A percentile compares a stretch with the other conserved stretches of the same genome.
Conservation (phyloP, 768 basidiomycete genomes). For the Flagelloscypha sp. region DNA sequence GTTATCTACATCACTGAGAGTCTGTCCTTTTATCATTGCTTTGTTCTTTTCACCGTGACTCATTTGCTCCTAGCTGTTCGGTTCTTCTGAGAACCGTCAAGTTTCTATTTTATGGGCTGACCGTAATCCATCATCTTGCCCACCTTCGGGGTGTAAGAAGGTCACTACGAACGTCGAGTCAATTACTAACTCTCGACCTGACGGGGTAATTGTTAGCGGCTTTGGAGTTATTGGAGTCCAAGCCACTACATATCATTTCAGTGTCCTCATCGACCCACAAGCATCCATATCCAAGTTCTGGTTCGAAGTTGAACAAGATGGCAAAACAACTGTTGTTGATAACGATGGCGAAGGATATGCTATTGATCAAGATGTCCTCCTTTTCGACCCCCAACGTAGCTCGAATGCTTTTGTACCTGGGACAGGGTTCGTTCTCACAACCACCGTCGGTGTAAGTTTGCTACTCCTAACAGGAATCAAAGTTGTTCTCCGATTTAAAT, state of each 20-base stretch:
- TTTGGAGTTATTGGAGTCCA: conserved; percentile 19
- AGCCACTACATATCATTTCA: conserved; percentile 35
- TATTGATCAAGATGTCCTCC: conserved; percentile 32
- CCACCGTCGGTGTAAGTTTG: too few species aligned
- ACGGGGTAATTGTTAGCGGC: too few species aligned
- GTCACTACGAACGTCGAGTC: conserved; percentile 1
- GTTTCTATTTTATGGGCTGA: conserved; percentile 2
- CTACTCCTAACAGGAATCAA: too few species aligned
- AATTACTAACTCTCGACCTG: too few species aligned
- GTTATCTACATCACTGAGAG: conserved; percentile 28
- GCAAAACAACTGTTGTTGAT: conserved; percentile 25
- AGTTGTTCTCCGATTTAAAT: too few species aligned
- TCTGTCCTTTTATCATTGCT: too few species aligned
- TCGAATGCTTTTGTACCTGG: not conserved
- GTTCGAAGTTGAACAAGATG: conserved; percentile 39
- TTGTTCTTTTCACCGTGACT: too few species aligned
- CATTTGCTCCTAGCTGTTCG: conserved; percentile 1
- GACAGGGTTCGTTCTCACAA: too few species aligned
- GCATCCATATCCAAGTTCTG: conserved; percentile 41
- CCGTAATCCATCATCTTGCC: conserved; percentile 3
- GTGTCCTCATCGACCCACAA: conserved; percentile 29
- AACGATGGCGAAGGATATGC: conserved; percentile 35
- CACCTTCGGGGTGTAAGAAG: not conserved
- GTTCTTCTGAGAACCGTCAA: not conserved
- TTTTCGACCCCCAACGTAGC: conserved; percentile 20